phyloP scores from a whole-genome alignment of 208 protist species.

The Trichomonas vaginalis region DNA sequence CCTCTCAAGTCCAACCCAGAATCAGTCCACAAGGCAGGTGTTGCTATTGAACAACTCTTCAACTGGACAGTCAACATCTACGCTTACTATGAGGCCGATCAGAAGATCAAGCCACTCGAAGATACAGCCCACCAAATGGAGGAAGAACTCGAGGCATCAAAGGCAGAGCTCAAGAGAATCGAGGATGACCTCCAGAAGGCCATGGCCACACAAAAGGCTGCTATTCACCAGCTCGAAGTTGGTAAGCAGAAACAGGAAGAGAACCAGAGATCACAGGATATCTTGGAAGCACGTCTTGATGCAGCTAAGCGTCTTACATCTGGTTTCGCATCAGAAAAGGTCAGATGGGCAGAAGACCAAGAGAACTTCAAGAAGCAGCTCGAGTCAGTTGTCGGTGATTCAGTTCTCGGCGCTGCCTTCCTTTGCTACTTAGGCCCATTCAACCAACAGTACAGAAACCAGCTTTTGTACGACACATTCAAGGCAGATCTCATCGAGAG shows the following conservation, averaged over 20 bases:
- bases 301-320: conserved; percentile 80
- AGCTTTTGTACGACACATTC: conserved; percentile 70
- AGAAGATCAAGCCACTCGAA: conserved; percentile 84
- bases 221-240: conserved; percentile 55
- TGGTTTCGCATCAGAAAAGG: conserved; percentile 80
- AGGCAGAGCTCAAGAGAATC: conserved; percentile 69
- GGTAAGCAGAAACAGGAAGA: conserved; percentile 66
- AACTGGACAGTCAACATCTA: conserved; percentile 88
- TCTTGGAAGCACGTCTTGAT: conserved; percentile 75
- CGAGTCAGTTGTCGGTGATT: conserved; percentile 79
- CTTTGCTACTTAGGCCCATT: conserved; percentile 88
- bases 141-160: conserved; percentile 62
- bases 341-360: conserved; percentile 79
- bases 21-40: conserved; percentile 53
- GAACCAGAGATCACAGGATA: conserved; percentile 64
- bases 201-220: conserved; percentile 47
- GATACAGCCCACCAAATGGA: conserved; percentile 69
- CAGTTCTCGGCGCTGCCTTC: conserved; percentile 78
- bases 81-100: conserved; percentile 82
- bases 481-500: conserved; percentile 59
- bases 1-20: conserved; percentile 56
- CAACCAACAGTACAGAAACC: conserved; percentile 75
- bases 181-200: conserved; percentile 65
- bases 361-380: conserved; percentile 56
- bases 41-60: conserved; percentile 70